Conservation (phyloP, 495 filamentous ascomycete species). For the Elaphomyces granulatus region DNA sequence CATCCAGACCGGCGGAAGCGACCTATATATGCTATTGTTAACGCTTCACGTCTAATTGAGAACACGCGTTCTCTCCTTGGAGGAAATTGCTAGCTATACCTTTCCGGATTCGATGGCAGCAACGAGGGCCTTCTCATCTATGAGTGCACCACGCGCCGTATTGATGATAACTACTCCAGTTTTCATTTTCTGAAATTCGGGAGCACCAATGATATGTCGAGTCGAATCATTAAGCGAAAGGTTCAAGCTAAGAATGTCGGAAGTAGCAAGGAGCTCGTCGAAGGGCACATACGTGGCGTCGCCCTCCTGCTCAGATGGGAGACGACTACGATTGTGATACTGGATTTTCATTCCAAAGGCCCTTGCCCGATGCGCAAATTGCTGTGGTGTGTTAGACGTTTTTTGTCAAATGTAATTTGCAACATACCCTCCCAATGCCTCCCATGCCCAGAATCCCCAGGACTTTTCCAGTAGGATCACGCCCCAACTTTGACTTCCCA, state of each 20-base stretch:
- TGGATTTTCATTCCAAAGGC: conserved; percentile 57
- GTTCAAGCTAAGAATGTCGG: conserved; percentile 68
- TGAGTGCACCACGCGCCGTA: conserved; percentile 64
- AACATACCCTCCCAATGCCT: conserved; percentile 49
- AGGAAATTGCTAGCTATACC: conserved; percentile 29
- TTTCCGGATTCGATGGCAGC: conserved; percentile 52
- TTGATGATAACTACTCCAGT: conserved; percentile 69
- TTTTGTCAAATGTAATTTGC: neutral
- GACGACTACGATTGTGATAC: conserved; percentile 53
- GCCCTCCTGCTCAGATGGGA: conserved; percentile 35
- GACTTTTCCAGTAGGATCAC: conserved; percentile 55
- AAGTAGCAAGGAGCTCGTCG: conserved; percentile 48
- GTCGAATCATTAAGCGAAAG: conserved; percentile 53
- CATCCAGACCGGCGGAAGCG: conserved; percentile 52
- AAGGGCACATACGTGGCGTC: conserved; percentile 56
- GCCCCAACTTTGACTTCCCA: conserved; percentile 38
- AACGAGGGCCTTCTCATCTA: conserved; percentile 66
- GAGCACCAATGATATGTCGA: conserved; percentile 51
- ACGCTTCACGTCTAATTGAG: neutral
- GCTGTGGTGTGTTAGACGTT: conserved; percentile 19
- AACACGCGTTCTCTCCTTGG: conserved; percentile 5
- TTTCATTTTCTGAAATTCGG: conserved; percentile 58
- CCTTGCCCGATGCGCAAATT: conserved; percentile 53
- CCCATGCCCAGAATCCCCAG: conserved; percentile 80
- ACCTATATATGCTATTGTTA: conserved; percentile 15